Evolutionary conservation across 2,329 filamentous ascomycete genomes (phyloP).

Genomic region (Claviceps purpurea): DNA sequence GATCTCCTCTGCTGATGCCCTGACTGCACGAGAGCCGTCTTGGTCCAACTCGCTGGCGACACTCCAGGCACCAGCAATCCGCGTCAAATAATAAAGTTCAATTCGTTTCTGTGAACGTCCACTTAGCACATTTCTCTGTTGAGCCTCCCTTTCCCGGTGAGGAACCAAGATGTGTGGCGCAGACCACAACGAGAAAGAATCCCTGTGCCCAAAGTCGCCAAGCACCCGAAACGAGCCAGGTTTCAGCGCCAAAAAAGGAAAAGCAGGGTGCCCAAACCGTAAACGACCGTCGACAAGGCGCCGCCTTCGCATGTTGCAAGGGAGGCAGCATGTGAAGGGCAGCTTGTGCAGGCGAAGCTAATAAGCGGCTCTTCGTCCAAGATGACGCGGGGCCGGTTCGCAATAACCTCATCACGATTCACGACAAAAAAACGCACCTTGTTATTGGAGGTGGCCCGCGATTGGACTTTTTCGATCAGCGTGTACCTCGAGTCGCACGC

Average conservation of each 20-base stretch:
- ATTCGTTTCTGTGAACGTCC: slow-evolving; percentile 1
- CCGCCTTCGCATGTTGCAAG: neutral
- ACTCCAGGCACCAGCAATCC: neutral
- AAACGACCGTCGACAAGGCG: neutral
- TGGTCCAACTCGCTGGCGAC: neutral
- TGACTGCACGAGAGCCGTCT: neutral
- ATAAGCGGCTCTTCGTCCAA: neutral
- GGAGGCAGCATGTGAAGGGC: neutral
- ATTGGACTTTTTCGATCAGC: neutral
- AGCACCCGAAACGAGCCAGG: slow-evolving; percentile 1
- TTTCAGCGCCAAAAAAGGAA: neutral
- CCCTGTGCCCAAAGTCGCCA: neutral
- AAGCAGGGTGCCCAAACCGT: neutral
- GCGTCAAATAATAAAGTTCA: slow-evolving; percentile 2
- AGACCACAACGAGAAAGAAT: neutral
- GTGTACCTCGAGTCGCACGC: neutral
- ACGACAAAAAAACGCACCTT: slow-evolving; percentile 1
- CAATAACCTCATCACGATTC: neutral
- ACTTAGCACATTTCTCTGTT: slow-evolving; percentile 2
- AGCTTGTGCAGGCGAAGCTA: neutral
- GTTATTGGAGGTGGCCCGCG: neutral
- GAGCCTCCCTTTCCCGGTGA: neutral
- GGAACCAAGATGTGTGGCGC: slow-evolving; percentile 4
- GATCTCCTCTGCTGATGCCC: neutral
- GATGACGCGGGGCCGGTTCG: neutral